Evolutionary conservation across 352 stramenopile species (phyloP), one percentile per base, ranked within the genome.

Genomic region (Phytophthora palmivora): DNA sequence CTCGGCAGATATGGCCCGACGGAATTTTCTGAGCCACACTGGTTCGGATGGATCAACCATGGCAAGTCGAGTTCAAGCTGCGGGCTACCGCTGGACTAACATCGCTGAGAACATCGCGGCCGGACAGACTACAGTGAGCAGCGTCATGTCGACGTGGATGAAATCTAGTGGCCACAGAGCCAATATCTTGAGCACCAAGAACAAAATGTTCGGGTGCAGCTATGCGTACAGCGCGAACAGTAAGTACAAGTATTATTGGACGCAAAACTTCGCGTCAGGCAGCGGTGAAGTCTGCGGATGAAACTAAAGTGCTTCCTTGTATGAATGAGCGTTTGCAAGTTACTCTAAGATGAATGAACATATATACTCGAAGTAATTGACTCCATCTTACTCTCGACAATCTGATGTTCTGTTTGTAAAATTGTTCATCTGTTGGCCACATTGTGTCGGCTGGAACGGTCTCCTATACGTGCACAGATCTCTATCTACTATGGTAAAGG

Each of bases 221-320:
- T 78, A 82, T 47, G 54, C 66, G 8, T 74, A 70, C 63, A 77
- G 32, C 30, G 28, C 54, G 0, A 67, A 41, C n/a, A 76, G 58
- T 43, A 72, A 66, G 22, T 81, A 76, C 62, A 76, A 76, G 11
- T 45, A 76, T 61, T 89, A 83, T 60, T 87, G 79, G 79, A 86
- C 75, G 1, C 79, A 86, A 47, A 46, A 72, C 52, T 89, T 89
- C 41, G 76, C 47, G 6, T 58, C 58, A 28, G 49, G 58, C n/a
- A 55, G 18, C 12, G 49, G 26, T 14, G 68, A 73, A 52, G 43
- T 37, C n/a, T 76, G 68, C 46, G 47, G 28, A 26, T 72, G 36
- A 63, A 44, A 15, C 22, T 22, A 34, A 4, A 19, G 37, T 21
- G 12, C 24, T 47, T 19, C n/a, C 21, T n/a, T 57, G 24, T 57